phyloP scores from a whole-genome alignment of 148 eudicot genomes.

The Fagopyrum tataricum region DNA sequence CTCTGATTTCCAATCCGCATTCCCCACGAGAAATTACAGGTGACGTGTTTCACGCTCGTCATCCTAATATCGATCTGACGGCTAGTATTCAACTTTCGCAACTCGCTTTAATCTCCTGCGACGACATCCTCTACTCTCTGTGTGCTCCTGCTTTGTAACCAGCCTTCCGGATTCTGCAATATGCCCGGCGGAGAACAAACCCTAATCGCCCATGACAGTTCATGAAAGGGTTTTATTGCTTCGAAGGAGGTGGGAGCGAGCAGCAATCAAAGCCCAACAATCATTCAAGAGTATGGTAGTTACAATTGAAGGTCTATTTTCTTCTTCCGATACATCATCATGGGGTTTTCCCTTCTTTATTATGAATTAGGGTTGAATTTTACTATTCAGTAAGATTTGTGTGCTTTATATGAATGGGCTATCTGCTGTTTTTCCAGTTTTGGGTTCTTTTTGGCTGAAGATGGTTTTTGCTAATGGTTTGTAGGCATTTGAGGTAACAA shows the following conservation, averaged over 20 bases:
- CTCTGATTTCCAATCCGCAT: neutral
- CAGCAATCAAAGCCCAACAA: neutral
- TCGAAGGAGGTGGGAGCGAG: neutral
- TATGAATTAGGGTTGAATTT: neutral
- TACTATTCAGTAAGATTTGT: neutral
- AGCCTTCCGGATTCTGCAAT: conserved; percentile 3
- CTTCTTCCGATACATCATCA: neutral
- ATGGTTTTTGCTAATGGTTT: neutral
- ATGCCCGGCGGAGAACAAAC: neutral
- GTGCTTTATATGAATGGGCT: neutral
- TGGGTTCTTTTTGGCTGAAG: neutral
- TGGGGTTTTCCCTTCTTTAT: neutral
- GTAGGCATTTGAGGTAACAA: neutral
- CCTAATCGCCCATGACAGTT: neutral
- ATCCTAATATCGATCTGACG: neutral
- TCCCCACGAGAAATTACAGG: neutral
- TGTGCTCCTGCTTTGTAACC: neutral
- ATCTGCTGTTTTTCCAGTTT: neutral
- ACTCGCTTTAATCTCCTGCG: neutral
- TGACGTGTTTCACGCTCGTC: conserved; percentile 1
- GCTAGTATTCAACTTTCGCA: neutral
- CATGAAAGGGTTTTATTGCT: neutral
- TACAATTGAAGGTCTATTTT: conserved; percentile 1
- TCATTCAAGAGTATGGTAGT: neutral
- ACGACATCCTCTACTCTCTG: neutral